Conservation (phyloP, 805 yeast species). For the Candida yuanshanica region DNA sequence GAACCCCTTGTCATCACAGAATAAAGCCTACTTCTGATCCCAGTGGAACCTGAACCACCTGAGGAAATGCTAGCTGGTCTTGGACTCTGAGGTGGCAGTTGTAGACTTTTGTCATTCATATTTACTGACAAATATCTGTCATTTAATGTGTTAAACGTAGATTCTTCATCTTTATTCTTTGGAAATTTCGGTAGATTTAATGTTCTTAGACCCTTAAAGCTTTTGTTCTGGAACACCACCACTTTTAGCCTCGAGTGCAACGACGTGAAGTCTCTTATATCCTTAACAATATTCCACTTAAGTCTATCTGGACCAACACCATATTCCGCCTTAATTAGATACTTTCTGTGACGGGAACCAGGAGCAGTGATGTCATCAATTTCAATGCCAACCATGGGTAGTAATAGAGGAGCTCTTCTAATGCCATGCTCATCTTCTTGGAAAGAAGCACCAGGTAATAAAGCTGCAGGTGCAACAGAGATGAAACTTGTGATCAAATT, state of each 20-base stretch:
- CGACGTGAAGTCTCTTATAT: slow-evolving; percentile 62
- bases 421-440: slow-evolving; percentile 70
- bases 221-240: slow-evolving; percentile 35
- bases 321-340: slow-evolving; percentile 75
- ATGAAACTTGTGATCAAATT: slow-evolving; percentile 47
- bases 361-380: slow-evolving; percentile 44
- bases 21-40: slow-evolving; percentile 14
- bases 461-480: slow-evolving; percentile 68
- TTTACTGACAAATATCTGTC: slow-evolving; percentile 17
- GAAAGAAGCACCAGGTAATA: slow-evolving; percentile 69
- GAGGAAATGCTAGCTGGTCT: neutral
- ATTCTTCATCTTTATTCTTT: slow-evolving; percentile 8
- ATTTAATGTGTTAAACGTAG: slow-evolving; percentile 16
- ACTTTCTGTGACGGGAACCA: slow-evolving; percentile 33
- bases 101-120: neutral
- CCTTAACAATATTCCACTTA: slow-evolving; percentile 75
- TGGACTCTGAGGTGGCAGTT: neutral
- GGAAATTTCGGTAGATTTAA: slow-evolving; percentile 35
- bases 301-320: slow-evolving; percentile 79
- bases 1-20: slow-evolving; percentile 15
- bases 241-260: slow-evolving; percentile 67
- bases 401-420: slow-evolving; percentile 75
- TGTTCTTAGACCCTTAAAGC: slow-evolving; percentile 22
- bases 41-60: slow-evolving; percentile 1
- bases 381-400: slow-evolving; percentile 65